Percentiles rank a stretch among this genome's conserved stretches.
These are phyloP conservation scores for Niebla homalea DNA, from an alignment of 495 filamentous ascomycete species.

Conservation along the genomic window DNA sequence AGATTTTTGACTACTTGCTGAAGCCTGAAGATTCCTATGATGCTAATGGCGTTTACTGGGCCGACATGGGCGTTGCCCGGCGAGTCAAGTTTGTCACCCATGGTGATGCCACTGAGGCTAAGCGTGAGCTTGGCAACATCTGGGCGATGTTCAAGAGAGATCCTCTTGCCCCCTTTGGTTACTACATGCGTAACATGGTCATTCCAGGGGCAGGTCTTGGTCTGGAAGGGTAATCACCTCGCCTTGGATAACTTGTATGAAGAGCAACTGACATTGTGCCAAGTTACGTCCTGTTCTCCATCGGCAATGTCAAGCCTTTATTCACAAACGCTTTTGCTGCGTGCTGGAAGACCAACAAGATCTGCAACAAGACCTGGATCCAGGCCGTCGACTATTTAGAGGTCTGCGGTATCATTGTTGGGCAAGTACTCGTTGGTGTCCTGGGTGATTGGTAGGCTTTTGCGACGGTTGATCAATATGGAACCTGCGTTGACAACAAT, in stretches of 20 bases:
- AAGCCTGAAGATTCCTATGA: conserved; percentile 76
- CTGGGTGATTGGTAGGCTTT: conserved; percentile 39
- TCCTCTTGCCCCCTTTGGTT: conserved; percentile 64
- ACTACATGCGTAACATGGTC: conserved; percentile 77
- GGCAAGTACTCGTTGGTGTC: conserved; percentile 64
- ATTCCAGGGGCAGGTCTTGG: conserved; percentile 78
- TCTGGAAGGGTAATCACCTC: conserved; percentile 53
- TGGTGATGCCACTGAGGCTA: conserved; percentile 51
- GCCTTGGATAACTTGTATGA: neutral
- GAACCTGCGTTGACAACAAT: neutral
- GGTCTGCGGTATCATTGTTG: conserved; percentile 76
- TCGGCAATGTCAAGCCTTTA: conserved; percentile 72
- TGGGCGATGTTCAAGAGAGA: conserved; percentile 68
- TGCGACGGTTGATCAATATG: neutral
- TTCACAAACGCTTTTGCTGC: conserved; percentile 52
- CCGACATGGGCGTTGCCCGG: conserved; percentile 55
- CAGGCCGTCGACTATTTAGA: conserved; percentile 73
- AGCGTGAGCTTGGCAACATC: conserved; percentile 48
- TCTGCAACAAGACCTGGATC: conserved; percentile 63
- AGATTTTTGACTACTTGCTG: conserved; percentile 59
- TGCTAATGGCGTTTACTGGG: conserved; percentile 74
- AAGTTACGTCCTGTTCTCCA: conserved; percentile 84
- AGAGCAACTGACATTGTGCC: conserved; percentile 1
- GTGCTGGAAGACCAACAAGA: conserved; percentile 56
- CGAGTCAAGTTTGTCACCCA: conserved; percentile 58